phyloP scores from a whole-genome alignment of 345 rosid species.

The Euclidium syriacum region DNA sequence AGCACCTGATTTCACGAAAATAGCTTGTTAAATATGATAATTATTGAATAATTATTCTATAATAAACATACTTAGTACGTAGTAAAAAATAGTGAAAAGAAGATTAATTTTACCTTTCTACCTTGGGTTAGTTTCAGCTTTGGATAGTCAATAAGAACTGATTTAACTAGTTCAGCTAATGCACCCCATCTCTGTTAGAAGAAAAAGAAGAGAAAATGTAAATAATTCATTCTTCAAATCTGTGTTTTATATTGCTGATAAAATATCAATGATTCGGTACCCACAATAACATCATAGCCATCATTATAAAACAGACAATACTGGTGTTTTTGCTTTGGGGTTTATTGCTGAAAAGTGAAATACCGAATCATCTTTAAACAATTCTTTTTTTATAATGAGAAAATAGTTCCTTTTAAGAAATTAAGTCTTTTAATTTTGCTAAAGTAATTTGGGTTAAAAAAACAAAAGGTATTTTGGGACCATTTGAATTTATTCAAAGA shows the following conservation, averaged over 20 bases:
- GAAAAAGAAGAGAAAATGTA: no score
- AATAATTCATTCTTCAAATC: not conserved
- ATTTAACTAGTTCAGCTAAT: constrained; percentile 56
- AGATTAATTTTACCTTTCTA: constrained; percentile 52
- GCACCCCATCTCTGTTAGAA: constrained; percentile 57
- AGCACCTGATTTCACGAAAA: constrained; percentile 45
- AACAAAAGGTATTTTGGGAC: not conserved
- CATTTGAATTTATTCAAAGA: not conserved
- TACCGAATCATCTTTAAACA: not conserved
- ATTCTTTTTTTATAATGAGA: not conserved
- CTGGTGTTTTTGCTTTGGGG: not conserved
- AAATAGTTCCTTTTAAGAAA: not conserved
- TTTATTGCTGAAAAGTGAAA: not conserved
- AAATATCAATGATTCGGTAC: not conserved
- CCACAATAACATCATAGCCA: not conserved
- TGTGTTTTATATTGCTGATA: not conserved
- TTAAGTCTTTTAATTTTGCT: not conserved
- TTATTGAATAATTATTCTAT: not conserved
- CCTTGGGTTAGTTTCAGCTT: constrained; percentile 68
- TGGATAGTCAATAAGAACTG: constrained; percentile 62
- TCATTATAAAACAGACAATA: not conserved
- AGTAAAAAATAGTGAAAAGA: not conserved
- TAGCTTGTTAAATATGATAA: not conserved
- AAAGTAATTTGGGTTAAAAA: constrained; percentile 4
- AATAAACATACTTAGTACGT: not conserved